Conservation (phyloP, 495 filamentous ascomycete genomes). For the Rhypophila decipiens region DNA sequence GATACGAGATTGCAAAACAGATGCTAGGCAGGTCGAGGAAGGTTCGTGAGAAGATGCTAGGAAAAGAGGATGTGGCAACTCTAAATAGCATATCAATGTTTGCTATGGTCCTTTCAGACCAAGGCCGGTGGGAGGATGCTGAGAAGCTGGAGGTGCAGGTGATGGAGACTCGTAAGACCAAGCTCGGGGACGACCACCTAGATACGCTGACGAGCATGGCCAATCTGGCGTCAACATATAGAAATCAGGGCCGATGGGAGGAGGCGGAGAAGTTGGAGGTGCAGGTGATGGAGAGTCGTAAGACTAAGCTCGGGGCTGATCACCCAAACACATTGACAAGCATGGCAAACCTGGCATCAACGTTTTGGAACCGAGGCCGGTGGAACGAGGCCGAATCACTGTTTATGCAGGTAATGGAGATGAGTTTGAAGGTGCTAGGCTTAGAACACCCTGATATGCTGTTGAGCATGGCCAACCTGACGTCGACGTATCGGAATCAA, state of each 20-base stretch:
- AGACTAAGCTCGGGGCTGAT: slow-evolving; percentile 18
- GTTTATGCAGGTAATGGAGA: slow-evolving; percentile 12
- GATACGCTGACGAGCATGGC: slow-evolving; percentile 18
- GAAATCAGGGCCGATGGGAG: no score
- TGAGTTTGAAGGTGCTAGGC: slow-evolving; percentile 13
- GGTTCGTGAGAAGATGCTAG: slow-evolving; percentile 3
- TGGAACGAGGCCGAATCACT: slow-evolving; percentile 10
- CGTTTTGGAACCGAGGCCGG: slow-evolving; percentile 21
- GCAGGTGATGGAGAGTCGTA: no score
- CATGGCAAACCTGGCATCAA: slow-evolving; percentile 12
- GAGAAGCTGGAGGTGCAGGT: slow-evolving; percentile 8
- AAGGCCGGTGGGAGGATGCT: slow-evolving; percentile 8
- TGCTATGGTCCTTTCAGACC: background rate
- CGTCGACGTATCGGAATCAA: slow-evolving; percentile 18
- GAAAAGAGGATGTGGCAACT: slow-evolving; percentile 5
- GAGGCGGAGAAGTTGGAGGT: no score
- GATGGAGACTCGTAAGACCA: slow-evolving; percentile 12
- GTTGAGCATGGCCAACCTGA: slow-evolving; percentile 4
- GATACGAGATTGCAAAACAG: slow-evolving; percentile 10
- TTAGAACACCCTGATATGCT: slow-evolving; percentile 22
- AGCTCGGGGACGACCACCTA: slow-evolving; percentile 22
- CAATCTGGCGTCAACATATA: no score
- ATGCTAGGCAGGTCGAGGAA: slow-evolving; percentile 10
- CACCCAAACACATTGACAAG: slow-evolving; percentile 20
- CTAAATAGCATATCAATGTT: slow-evolving; percentile 4